phyloP scores from a whole-genome alignment of 495 filamentous ascomycete genomes.

The Talaromyces adpressus region DNA sequence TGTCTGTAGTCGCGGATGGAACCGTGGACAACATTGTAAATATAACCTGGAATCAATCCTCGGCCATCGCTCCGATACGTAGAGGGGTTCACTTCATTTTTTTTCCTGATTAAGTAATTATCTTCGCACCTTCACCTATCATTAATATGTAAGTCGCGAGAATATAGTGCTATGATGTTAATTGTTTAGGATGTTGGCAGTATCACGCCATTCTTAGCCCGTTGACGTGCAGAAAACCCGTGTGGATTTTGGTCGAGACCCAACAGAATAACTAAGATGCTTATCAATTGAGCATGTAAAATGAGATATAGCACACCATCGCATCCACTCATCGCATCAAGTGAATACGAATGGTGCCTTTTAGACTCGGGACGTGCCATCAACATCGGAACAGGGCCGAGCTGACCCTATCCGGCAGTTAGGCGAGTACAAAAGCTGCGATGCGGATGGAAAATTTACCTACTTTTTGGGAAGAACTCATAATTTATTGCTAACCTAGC shows the following conservation, averaged over 20 bases:
- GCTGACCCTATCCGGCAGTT: background rate
- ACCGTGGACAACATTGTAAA: background rate
- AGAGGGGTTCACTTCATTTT: background rate
- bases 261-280: background rate
- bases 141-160: background rate
- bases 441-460: background rate
- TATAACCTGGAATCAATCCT: background rate
- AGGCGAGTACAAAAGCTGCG: background rate
- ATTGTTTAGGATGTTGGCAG: background rate
- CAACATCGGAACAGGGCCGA: background rate
- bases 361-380: background rate
- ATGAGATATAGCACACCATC: background rate
- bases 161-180: background rate
- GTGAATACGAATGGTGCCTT: background rate
- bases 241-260: background rate
- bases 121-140: background rate
- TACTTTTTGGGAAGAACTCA: background rate
- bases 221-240: constrained; percentile 3
- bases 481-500: background rate
- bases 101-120: background rate
- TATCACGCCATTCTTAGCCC: constrained; percentile 4
- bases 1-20: background rate
- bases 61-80: background rate
- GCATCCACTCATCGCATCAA: constrained; percentile 1
- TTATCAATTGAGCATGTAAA: background rate